phyloP scores from a whole-genome alignment of 371 early-diverging fungal species.

The Mortierella sp. region DNA sequence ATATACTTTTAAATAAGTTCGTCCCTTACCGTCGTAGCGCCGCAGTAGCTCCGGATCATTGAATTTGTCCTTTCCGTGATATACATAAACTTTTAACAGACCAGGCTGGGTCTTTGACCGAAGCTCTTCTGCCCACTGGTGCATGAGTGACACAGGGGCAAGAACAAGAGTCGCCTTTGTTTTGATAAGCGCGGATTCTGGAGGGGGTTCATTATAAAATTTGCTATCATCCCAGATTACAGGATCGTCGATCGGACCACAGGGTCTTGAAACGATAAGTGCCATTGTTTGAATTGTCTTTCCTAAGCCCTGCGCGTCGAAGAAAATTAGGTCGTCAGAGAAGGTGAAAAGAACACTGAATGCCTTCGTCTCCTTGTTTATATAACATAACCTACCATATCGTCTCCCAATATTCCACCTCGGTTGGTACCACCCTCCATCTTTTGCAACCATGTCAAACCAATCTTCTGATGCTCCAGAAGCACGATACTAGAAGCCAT shows the following conservation, averaged over 20 bases:
- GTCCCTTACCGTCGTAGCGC: conserved; percentile 41
- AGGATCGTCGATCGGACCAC: conserved; percentile 41
- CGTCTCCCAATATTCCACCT: conserved; percentile 88
- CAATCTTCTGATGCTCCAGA: conserved; percentile 75
- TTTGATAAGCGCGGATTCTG: conserved; percentile 39
- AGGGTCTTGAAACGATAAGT: conserved; percentile 69
- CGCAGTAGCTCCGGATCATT: conserved; percentile 43
- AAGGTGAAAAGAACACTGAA: background rate
- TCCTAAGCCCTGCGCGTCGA: conserved; percentile 84
- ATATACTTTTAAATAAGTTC: background rate
- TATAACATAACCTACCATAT: conserved; percentile 65
- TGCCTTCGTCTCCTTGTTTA: conserved; percentile 25
- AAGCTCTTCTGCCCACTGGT: conserved; percentile 79
- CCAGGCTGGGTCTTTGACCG: conserved; percentile 62
- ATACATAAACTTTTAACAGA: conserved; percentile 66
- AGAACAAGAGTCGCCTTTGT: conserved; percentile 72
- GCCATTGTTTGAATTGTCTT: conserved; percentile 92
- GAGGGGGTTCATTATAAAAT: conserved; percentile 20
- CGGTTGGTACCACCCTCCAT: conserved; percentile 66
- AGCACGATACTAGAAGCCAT: conserved; percentile 59
- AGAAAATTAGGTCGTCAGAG: background rate
- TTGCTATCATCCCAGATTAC: conserved; percentile 34
- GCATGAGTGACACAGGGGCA: conserved; percentile 73
- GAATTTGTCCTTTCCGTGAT: conserved; percentile 68
- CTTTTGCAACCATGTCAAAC: conserved; percentile 72